Percentiles rank a stretch among this genome's conserved stretches.
These are phyloP conservation scores for Fusarium haematococcum DNA, from an alignment of 2,329 filamentous ascomycete genomes.

Conservation along the genomic window DNA sequence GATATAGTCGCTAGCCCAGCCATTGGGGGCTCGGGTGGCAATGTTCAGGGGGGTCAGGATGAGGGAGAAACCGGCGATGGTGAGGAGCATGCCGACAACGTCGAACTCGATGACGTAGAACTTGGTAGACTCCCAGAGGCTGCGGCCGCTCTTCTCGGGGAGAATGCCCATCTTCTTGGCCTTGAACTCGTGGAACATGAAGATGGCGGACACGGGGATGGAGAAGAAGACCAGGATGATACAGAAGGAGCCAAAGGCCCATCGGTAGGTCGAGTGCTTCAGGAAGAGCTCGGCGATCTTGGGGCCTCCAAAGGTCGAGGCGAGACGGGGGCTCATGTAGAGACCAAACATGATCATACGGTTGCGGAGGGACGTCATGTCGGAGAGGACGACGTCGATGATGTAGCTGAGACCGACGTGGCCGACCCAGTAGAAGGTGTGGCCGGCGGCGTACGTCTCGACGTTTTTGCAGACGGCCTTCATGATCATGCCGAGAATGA, in stretches of 20 bases:
- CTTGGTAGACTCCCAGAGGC: conserved; percentile 56
- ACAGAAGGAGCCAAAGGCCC: conserved; percentile 69
- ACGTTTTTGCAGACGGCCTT: conserved; percentile 71
- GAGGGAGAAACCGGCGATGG: conserved; percentile 63
- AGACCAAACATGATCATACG: conserved; percentile 59
- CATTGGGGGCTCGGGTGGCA: conserved; percentile 51
- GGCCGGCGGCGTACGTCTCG: conserved; percentile 68
- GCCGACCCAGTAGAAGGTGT: conserved; percentile 75
- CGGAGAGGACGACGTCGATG: conserved; percentile 57
- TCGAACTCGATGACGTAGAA: conserved; percentile 42
- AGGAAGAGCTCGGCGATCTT: conserved; percentile 40
- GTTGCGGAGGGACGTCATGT: conserved; percentile 58
- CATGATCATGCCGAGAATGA: conserved; percentile 68
- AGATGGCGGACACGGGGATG: conserved; percentile 67
- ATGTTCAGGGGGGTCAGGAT: conserved; percentile 73
- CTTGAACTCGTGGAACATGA: conserved; percentile 67
- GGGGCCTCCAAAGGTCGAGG: conserved; percentile 56
- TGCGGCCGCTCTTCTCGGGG: conserved; percentile 54
- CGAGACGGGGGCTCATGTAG: conserved; percentile 57
- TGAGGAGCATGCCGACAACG: conserved; percentile 64
- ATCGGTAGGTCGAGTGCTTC: conserved; percentile 39
- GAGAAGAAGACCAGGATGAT: conserved; percentile 72
- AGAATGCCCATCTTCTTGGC: conserved; percentile 64
- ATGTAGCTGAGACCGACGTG: conserved; percentile 56
- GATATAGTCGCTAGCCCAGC: conserved; percentile 63